Evolutionary conservation across 495 filamentous ascomycete genomes (phyloP).

Genomic region (Neurospora sp.): DNA sequence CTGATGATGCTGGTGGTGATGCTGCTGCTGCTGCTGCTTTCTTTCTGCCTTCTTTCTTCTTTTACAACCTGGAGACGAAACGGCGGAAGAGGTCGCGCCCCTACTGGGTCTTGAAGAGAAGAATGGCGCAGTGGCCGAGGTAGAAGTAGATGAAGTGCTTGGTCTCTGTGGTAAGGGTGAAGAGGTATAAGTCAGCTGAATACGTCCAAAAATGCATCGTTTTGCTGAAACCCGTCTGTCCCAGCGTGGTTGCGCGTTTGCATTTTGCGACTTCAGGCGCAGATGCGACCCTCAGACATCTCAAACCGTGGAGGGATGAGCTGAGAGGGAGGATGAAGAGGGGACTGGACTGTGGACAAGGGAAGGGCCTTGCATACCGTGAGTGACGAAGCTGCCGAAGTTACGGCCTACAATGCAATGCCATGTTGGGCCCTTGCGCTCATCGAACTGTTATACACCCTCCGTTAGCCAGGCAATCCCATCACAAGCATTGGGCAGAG

Average conservation of each 20-base stretch:
- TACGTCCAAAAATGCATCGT: neutral
- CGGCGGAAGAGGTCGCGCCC: slow-evolving; percentile 16
- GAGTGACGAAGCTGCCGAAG: slow-evolving; percentile 98
- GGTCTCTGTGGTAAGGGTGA: slow-evolving; percentile 53
- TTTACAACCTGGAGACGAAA: slow-evolving; percentile 17
- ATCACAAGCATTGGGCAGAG: slow-evolving; percentile 12
- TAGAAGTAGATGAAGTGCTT: slow-evolving; percentile 99
- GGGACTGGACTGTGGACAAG: neutral
- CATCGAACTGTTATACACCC: slow-evolving; percentile 57
- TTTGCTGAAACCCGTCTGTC: neutral
- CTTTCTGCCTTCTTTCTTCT: neutral
- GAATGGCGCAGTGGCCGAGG: slow-evolving; percentile 94
- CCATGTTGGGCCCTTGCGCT: slow-evolving; percentile 88
- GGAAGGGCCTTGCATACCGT: slow-evolving; percentile 50
- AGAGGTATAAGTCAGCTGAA: neutral
- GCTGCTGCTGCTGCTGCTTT: neutral
- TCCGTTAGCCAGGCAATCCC: slow-evolving; percentile 4
- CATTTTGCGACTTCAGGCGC: neutral
- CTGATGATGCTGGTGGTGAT: neutral
- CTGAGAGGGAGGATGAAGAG: neutral
- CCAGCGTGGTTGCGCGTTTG: neutral
- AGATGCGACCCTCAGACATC: neutral
- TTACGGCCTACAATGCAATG: slow-evolving; percentile 98
- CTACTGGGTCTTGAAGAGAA: slow-evolving; percentile 98
- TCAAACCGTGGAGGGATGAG: neutral